Evolutionary conservation across 495 filamentous ascomycete species (phyloP), one percentile per base, ranked within the genome.

Genomic region (Corynascus novoguineensis): DNA sequence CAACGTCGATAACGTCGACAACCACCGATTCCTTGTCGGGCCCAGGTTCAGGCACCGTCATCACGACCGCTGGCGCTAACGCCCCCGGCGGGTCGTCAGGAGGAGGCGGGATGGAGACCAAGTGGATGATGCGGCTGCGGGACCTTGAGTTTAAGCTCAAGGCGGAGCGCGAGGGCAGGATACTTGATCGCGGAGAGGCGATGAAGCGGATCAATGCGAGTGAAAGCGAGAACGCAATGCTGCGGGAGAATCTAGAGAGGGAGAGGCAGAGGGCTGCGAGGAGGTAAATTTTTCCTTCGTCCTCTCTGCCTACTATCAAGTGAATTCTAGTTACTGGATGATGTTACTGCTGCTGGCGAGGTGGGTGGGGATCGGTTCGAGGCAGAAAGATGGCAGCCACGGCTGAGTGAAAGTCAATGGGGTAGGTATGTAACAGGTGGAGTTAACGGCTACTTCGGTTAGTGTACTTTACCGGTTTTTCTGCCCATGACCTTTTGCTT

Each of bases 61-160:
- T 15, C 15, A 37, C 11, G 3, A 21, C n/a, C 37, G 3, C n/a
- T 6, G 15, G 37, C 6, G 12, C 45, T 5, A 22, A n/a, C 28
- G 28, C 28, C 7, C 31, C 22, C 14, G 31, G 32, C 10, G 31
- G 28, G 6, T 27, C 37, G 11, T 28, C 46, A 17, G n/a, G 35
- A 15, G 34, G 59, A 29, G 65, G 55, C 57, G 31, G 41, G 27
- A 58, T 62, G 51, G 86, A 93, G 55, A 83, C 86, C 64, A 76
- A 81, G 31, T 97, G 89, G 89, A 84, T 91, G 62, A 80, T 95
- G 44, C 76, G 95, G 19, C 73, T 98, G 17, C 81, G 86, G 50
- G 91, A 97, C 61, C 70, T 97, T 40, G 95, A 98, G 77, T 81
- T 85, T 64, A 81, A 92, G 60, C 77, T 98, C 27, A 96, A 96